These are phyloP conservation scores for Leccinum subgranulosum DNA, from an alignment of 768 basidiomycete species.

Conservation along the genomic window DNA sequence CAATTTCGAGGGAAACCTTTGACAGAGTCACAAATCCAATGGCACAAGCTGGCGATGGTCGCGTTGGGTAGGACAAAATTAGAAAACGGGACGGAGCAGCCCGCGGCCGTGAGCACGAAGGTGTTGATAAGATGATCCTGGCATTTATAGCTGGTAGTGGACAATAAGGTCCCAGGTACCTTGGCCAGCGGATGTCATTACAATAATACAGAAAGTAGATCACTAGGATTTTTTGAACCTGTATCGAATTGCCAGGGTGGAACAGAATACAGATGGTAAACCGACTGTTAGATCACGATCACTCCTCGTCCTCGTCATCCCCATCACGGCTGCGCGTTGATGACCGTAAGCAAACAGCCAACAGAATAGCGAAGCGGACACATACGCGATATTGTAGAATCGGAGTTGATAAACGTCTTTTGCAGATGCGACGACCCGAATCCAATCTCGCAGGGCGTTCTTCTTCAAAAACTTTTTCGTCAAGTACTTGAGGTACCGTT, in stretches of 20 bases:
- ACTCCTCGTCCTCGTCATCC: conserved; percentile 57
- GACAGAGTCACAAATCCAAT: conserved; percentile 54
- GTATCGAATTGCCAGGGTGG: conserved; percentile 9
- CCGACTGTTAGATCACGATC: conserved; percentile 15
- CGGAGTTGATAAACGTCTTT: conserved; percentile 94
- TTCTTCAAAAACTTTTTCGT: conserved; percentile 99
- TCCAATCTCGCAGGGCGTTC: conserved; percentile 94
- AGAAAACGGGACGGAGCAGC: conserved; percentile 23
- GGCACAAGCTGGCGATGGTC: conserved; percentile 70
- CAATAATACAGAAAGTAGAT: background rate
- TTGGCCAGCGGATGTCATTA: background rate
- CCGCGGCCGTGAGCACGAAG: conserved; percentile 11
- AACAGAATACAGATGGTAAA: background rate
- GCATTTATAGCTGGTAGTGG: background rate
- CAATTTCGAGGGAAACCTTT: conserved; percentile 65
- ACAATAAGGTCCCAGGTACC: background rate
- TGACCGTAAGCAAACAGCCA: background rate
- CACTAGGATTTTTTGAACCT: background rate
- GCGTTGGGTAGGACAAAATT: conserved; percentile 55
- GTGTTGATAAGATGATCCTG: conserved; percentile 18
- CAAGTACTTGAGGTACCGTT: conserved; percentile 97
- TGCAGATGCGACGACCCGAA: conserved; percentile 91
- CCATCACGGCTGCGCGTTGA: conserved; percentile 38
- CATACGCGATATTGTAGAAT: conserved; percentile 92
- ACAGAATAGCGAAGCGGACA: conserved; percentile 6